Percentiles rank a stretch among this genome's conserved stretches.
phyloP scores from a whole-genome alignment of 495 filamentous ascomycete species.

The Baudoinia panamericana region DNA sequence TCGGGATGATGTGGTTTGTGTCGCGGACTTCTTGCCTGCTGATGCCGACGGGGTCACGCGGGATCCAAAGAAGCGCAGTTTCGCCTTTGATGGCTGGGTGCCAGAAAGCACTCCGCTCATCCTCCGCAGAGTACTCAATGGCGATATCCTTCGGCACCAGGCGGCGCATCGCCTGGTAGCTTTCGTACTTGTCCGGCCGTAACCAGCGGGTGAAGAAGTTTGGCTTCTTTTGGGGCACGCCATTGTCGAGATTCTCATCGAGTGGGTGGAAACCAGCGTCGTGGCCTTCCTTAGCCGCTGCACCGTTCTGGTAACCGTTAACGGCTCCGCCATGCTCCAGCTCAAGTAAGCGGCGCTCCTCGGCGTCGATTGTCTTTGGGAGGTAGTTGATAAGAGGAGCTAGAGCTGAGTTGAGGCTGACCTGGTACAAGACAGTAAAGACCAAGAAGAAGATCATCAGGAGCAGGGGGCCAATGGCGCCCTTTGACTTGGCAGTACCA shows the following conservation, averaged over 20 bases:
- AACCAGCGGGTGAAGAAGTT: slow-evolving; percentile 58
- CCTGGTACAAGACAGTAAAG: slow-evolving; percentile 70
- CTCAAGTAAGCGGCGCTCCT: slow-evolving; percentile 52
- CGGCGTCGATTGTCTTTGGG: slow-evolving; percentile 48
- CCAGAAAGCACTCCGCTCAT: slow-evolving; percentile 46
- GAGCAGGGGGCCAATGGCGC: slow-evolving; percentile 60
- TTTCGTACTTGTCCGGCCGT: slow-evolving; percentile 60
- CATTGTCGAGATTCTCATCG: too few relatives aligned
- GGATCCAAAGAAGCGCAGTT: slow-evolving; percentile 56
- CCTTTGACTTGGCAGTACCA: slow-evolving; percentile 30
- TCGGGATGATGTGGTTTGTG: slow-evolving; percentile 38
- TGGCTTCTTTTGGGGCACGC: slow-evolving; percentile 34
- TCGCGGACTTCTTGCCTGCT: slow-evolving; percentile 49
- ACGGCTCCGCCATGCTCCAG: slow-evolving; percentile 27
- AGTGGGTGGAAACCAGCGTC: neutral
- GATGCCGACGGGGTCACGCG: slow-evolving; percentile 51
- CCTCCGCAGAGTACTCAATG: slow-evolving; percentile 41
- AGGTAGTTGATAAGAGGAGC: slow-evolving; percentile 71
- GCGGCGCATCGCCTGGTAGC: slow-evolving; percentile 58
- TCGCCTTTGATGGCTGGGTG: slow-evolving; percentile 51
- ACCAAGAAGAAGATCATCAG: slow-evolving; percentile 73
- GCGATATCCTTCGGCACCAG: slow-evolving; percentile 49
- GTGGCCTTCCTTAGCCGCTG: slow-evolving; percentile 7
- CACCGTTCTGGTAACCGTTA: slow-evolving; percentile 22
- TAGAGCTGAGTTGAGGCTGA: slow-evolving; percentile 66